Base-by-base conservation (phyloP, 192 early-diverging fungal genomes). In the Tieghemiomyces parasiticus region DNA sequence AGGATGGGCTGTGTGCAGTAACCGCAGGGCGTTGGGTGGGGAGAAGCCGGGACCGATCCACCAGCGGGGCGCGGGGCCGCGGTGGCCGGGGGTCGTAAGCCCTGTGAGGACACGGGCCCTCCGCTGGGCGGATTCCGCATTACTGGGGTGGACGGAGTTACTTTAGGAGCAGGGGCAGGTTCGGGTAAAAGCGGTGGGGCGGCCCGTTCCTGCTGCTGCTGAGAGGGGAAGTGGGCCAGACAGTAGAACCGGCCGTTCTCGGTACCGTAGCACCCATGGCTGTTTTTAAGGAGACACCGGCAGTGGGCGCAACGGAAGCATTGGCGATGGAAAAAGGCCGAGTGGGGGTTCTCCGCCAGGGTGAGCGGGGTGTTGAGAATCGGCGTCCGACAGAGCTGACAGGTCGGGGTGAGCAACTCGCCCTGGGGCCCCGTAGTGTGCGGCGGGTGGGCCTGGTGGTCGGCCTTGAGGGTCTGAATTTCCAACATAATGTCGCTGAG, bases 401-500 rank as follows among this genome's bases (percentile, higher is more conserved):
- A 52, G 24, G 24, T 30, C 22, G 50, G 50, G 14, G 30, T 52
- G 2, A 30, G 50, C 22, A 52, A 28, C 30, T 52, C 50, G 2
- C 50, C 50, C 24, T 52, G 50, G 30, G 50, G 26, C 13, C 24
- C 50, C 24, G 8, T 52, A 14, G 16, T 28, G 24, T 30, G 14
- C 2, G 30, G 26, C 2, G 16, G 26, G 50, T 14, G 19, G 2
- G 26, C 24, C 2, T 24, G 30, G 2, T 52, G 22, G 50, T 52
- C 30, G 24, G 50, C 26, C 26, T 52, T 52, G 50, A 52, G 26
- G 20, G 50, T 52, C 26, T 52, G 50, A 8, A 52, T 14, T 28
- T 52, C 50, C 50, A 52, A 14, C 50, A 52, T 52, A 28, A 52
- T 52, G 8, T 52, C 50, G 30, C 50, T 52, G 30, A 52, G 50